Base-by-base conservation (phyloP, 2,329 filamentous ascomycete genomes). In the Dactylellina parvicollis region DNA sequence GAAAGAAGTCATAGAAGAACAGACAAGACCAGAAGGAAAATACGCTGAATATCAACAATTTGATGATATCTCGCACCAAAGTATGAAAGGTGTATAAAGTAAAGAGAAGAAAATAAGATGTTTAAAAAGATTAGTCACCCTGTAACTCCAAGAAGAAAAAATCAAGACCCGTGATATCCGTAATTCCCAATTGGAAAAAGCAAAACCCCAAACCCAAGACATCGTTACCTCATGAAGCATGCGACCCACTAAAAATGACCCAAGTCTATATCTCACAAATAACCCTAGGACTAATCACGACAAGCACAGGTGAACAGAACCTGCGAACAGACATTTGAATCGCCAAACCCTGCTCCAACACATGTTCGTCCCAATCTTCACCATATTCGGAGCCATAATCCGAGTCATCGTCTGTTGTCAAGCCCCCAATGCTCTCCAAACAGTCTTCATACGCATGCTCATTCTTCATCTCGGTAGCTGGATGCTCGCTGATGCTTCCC, bases 391-490 rank as follows among this genome's bases (percentile, higher is more conserved):
- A 70, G 20, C 57, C 44, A 16, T 59, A 72, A 46, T 73, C 60
- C 10, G 69, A 73, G 7, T 73, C 69, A 14, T 73, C 69, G n/a
- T 73, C 69, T 4, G 69, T 55, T 12, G 69, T 73, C 42, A 73
- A 22, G 20, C 61, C 69, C 9, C 54, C 69, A 50, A 72, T 72
- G 26, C 52, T 64, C 18, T 60, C 67, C 4, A 73, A 60, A 36
- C 60, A 73, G 30, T 73, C 69, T 44, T 73, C 60, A 44, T 73
- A 73, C 12, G 66, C 60, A 46, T 73, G 65, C 12, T 50, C 62
- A 8, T 57, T 67, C 22, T 56, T 52, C 24, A 49, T 42, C 16
- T 71, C 65, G 14, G 56, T 30, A 16, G 34, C 8, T 12, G 46
- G 52, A 30, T 55, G 57, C 30, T 73, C 69, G 22, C 20, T 49